A percentile compares a stretch with the other conserved stretches of the same genome.
Evolutionary conservation across 306 rosid genomes (phyloP).

Genomic region (Lathyrus oleraceus): DNA sequence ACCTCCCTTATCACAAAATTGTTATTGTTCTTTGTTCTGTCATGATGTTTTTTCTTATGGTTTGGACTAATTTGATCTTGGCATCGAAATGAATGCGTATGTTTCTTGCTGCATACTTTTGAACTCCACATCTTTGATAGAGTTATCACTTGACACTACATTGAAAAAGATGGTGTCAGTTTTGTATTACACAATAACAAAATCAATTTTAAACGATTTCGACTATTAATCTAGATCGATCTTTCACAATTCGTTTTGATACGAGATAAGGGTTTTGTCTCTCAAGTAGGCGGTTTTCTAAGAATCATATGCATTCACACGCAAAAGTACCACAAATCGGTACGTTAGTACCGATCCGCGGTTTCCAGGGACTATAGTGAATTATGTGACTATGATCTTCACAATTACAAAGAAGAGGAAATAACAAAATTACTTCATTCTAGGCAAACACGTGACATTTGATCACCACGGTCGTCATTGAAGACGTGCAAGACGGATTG

Average conservation of each 20-base stretch:
- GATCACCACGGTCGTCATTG: not conserved
- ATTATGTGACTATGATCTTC: not conserved
- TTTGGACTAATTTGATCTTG: conserved; percentile 29
- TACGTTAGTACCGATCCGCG: no score
- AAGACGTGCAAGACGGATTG: no score
- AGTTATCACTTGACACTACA: conserved; percentile 33
- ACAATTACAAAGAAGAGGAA: not conserved
- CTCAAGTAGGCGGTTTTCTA: no score
- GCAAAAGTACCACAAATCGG: no score
- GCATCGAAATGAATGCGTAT: conserved; percentile 1
- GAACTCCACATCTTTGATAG: conserved; percentile 23
- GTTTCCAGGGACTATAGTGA: no score
- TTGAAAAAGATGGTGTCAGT: conserved; percentile 38
- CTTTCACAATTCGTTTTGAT: no score
- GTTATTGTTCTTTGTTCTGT: not conserved
- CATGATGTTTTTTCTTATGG: conserved; percentile 2
- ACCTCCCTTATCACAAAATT: conserved; percentile 42
- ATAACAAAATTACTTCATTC: not conserved
- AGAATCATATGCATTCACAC: no score
- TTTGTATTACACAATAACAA: conserved; percentile 4
- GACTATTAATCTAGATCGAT: not conserved
- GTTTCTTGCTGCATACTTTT: conserved; percentile 13
- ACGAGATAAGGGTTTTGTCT: no score
- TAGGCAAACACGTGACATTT: not conserved
- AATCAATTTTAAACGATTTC: not conserved